Base-by-base conservation (phyloP, 352 stramenopile species). In the Globisporangium takayamanum region DNA sequence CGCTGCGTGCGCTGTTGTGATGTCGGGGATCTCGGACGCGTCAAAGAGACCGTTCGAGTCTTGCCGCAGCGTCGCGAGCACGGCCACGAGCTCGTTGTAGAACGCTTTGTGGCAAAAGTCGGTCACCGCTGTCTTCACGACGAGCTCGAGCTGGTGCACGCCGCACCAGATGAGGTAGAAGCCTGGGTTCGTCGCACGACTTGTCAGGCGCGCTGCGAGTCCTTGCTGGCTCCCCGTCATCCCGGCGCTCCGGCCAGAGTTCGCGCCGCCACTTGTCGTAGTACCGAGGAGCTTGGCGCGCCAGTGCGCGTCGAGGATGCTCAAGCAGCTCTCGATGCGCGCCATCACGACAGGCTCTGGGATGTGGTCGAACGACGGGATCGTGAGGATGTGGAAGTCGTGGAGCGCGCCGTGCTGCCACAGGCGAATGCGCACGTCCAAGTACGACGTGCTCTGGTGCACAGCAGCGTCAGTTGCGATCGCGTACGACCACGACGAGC, bases 101-200 rank as follows among this genome's bases (percentile, higher is more conserved):
- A 88, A 87, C 0, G 73, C 56, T n/a, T 74, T 72, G 5, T 75
- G 56, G 51, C 73, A 76, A 51, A 88, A 73, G 1, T 67, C 50
- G 0, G 48, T 57, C 10, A 87, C 66, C 8, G 70, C 78, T 36
- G 84, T 84, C 48, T 84, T 83, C 41, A 83, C 72, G 5, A 87
- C 76, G 50, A 80, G 53, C 55, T 88, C 76, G 45, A 88, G 55
- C 45, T 87, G 72, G 49, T 88, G 64, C 45, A 84, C 62, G 22
- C 66, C 74, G 46, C 68, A 82, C 78, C 78, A 88, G 28, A 88
- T 73, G 12, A 83, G 66, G 28, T 84, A 85, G 51, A 87, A 84
- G 8, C 67, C 64, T 1, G 67, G 69, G 18, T 73, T 83, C 30
- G 63, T 73, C 10, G 80, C 76, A 28, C 78, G 59, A 30, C 62